Conservation (phyloP, 805 yeast species). For the Starmerella sirachaensis region DNA sequence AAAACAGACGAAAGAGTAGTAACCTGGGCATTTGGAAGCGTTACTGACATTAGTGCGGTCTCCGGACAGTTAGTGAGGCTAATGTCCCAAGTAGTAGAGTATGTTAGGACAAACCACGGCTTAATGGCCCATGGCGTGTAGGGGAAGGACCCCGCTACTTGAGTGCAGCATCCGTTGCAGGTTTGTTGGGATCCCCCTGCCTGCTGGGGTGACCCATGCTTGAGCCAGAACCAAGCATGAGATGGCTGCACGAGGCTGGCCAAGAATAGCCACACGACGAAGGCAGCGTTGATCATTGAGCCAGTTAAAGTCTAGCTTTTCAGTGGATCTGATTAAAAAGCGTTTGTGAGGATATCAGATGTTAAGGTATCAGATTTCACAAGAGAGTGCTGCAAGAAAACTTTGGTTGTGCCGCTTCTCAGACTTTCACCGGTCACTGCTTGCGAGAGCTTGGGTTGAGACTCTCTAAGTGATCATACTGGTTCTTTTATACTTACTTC, state of each 20-base stretch:
- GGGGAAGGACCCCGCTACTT: slow-evolving; percentile 21
- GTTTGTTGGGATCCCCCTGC: slow-evolving; percentile 6
- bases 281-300: slow-evolving; percentile 4
- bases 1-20: slow-evolving; percentile 26
- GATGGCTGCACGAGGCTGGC: slow-evolving; percentile 15
- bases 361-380: no score
- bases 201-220: slow-evolving; percentile 18
- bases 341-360: no score
- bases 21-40: slow-evolving; percentile 45
- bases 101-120: slow-evolving; percentile 10
- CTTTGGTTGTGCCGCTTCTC: no score
- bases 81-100: slow-evolving; percentile 14
- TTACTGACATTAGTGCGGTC: slow-evolving; percentile 22
- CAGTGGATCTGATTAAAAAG: no score
- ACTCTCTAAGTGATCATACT: no score
- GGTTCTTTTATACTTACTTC: no score
- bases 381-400: no score
- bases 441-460: no score
- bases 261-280: slow-evolving; percentile 13
- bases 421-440: no score
- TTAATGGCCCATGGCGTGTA: slow-evolving; percentile 14
- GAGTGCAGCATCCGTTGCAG: slow-evolving; percentile 27
- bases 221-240: slow-evolving; percentile 24
- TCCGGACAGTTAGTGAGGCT: slow-evolving; percentile 16
- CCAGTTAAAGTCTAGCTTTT: no score